Evolutionary conservation across 148 eudicot species (phyloP), one percentile per base, ranked within the genome.

Genomic region (Camellia granthamiana): DNA sequence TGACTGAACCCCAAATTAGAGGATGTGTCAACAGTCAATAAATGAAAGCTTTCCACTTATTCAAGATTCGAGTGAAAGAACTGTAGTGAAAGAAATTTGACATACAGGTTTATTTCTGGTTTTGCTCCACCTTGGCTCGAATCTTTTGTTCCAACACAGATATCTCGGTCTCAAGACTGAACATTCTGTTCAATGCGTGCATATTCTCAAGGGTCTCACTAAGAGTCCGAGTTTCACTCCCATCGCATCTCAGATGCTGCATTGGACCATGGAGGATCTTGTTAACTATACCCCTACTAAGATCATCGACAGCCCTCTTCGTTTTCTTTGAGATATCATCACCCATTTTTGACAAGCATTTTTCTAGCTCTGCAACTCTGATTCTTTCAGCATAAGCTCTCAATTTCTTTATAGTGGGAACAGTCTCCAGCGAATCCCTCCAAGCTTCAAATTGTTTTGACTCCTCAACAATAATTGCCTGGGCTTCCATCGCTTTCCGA

Each of bases 161-260:
- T 51, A 92, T 84, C 84, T 92, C 98, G 4, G 98, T 94, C 86
- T 94, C 98, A 12, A 94, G 92, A 82, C 90, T 92, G 77, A 92
- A 94, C 98, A 94, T 94, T 85, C 98, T 83, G 85, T 94, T 94
- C 16, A 94, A 83, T 44, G 98, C 98, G 75, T 94, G 91, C 98
- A 94, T 94, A 80, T 94, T 94, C 84, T 94, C 98, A 2, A 94
- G 91, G 11, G 97, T 91, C 87, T 94, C 98, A 13, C 69, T 88
- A 79, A 94, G 79, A 51, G 94, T 94, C 64, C 97, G 89, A 73
- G 89, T 91, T 74, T 94, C 97, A 75, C 97, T 94, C 63, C 97
- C 98, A 64, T 94, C 98, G 74, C 97, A 94, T 85, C 98, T 91
- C 80, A 94, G 85, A 85, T 94, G 98, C 83, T 92, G 97, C 97